Percentiles rank a stretch among this genome's conserved stretches.
These are phyloP conservation scores for Sugiyamaella xylanicola DNA, from an alignment of 1,139 yeast species.

Conservation along the genomic window DNA sequence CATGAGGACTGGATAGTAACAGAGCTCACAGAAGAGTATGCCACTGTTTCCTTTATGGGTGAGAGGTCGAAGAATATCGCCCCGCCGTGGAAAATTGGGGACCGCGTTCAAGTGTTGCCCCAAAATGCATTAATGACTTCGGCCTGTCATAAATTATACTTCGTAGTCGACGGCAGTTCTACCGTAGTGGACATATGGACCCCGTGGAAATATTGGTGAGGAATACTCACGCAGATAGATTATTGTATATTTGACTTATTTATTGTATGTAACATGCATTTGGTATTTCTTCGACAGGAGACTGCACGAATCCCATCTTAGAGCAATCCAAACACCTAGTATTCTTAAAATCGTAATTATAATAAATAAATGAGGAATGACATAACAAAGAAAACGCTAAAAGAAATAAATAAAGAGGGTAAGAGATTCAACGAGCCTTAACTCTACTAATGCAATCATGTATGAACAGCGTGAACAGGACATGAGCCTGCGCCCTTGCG, in stretches of 20 bases:
- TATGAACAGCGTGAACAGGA: slow-evolving; percentile 68
- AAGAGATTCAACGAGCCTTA: slow-evolving; percentile 4
- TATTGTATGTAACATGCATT: no score
- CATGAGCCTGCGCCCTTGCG: slow-evolving; percentile 84
- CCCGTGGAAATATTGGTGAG: slow-evolving; percentile 65
- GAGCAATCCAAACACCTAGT: no score
- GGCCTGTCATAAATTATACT: slow-evolving; percentile 61
- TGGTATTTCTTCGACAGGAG: no score
- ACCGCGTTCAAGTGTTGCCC: slow-evolving; percentile 58
- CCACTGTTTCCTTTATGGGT: slow-evolving; percentile 48
- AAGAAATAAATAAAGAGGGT: not conserved
- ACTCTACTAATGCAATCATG: slow-evolving; percentile 18
- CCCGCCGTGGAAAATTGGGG: slow-evolving; percentile 54
- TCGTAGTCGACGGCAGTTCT: slow-evolving; percentile 52
- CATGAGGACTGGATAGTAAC: slow-evolving; percentile 54
- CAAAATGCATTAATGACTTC: slow-evolving; percentile 77
- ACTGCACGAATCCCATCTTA: no score
- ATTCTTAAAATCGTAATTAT: not conserved
- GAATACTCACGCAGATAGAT: no score
- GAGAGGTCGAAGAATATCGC: slow-evolving; percentile 50
- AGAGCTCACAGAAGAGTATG: slow-evolving; percentile 57
- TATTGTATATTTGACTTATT: no score
- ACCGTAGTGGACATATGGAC: slow-evolving; percentile 66
- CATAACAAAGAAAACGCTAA: slow-evolving; percentile 2
- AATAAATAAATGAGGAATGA: slow-evolving; percentile 2